Percentiles rank a stretch among this genome's conserved stretches.
Evolutionary conservation across 2,329 filamentous ascomycete species (phyloP).

Genomic region (Emergomyces orientalis): DNA sequence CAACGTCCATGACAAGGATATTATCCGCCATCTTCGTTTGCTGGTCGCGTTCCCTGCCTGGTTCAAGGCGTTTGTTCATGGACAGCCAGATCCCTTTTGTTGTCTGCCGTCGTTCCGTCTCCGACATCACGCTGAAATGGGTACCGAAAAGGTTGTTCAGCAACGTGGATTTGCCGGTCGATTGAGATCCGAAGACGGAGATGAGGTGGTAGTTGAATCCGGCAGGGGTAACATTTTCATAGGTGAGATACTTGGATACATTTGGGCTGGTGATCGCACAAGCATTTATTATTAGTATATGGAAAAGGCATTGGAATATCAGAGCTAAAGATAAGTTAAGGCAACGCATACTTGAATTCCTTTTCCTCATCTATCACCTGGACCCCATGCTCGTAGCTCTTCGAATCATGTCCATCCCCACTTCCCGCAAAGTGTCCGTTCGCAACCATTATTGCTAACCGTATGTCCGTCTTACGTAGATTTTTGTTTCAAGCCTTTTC

Average conservation of each 20-base stretch:
- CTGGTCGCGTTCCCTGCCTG: slow-evolving; percentile 30
- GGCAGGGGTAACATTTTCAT: slow-evolving; percentile 70
- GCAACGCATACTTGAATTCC: slow-evolving; percentile 72
- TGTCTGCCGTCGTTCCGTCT: slow-evolving; percentile 85
- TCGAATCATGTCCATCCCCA: slow-evolving; percentile 30
- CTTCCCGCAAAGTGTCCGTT: slow-evolving; percentile 40
- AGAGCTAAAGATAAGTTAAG: neutral
- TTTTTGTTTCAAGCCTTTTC: neutral
- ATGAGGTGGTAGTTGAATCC: slow-evolving; percentile 99
- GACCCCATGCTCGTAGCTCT: slow-evolving; percentile 75
- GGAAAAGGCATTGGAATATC: neutral
- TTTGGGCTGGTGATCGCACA: slow-evolving; percentile 48
- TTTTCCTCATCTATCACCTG: slow-evolving; percentile 97
- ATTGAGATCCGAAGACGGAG: slow-evolving; percentile 97
- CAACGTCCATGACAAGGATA: slow-evolving; percentile 98
- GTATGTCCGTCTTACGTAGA: neutral
- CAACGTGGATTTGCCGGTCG: slow-evolving; percentile 93
- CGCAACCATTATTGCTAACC: slow-evolving; percentile 31
- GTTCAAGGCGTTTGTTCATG: slow-evolving; percentile 67
- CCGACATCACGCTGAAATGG: slow-evolving; percentile 95
- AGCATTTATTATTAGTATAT: neutral
- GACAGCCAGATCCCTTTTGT: slow-evolving; percentile 99
- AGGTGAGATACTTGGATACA: slow-evolving; percentile 70
- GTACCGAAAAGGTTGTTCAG: slow-evolving; percentile 95
- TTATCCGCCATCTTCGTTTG: slow-evolving; percentile 77